Conservation (phyloP, 2,329 filamentous ascomycete genomes). For the Colletotrichum sidae region DNA sequence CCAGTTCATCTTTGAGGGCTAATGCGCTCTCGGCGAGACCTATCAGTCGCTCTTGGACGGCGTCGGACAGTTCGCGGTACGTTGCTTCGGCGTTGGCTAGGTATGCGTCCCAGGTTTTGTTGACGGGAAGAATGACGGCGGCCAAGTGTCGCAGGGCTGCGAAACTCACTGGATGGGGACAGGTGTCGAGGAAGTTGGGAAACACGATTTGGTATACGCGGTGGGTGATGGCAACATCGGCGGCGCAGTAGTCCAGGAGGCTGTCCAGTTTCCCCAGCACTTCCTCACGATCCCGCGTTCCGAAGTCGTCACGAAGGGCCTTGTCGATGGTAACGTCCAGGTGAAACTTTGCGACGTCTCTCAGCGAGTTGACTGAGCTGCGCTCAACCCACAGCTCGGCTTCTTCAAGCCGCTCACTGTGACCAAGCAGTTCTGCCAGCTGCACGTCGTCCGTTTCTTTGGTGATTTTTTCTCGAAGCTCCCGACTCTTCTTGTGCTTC, state of each 20-base stretch:
- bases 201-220: conserved; percentile 95
- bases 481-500: conserved; percentile 91
- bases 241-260: conserved; percentile 92
- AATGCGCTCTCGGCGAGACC: conserved; percentile 82
- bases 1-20: conserved; percentile 75
- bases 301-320: conserved; percentile 85
- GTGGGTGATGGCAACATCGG: conserved; percentile 93
- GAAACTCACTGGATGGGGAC: conserved; percentile 97
- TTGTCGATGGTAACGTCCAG: conserved; percentile 94
- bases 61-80: conserved; percentile 80
- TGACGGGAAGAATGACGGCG: conserved; percentile 89
- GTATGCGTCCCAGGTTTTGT: conserved; percentile 89
- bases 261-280: conserved; percentile 80
- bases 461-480: conserved; percentile 83
- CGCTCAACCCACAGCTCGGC: conserved; percentile 95
- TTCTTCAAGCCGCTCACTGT: conserved; percentile 80
- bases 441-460: conserved; percentile 78
- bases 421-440: conserved; percentile 76
- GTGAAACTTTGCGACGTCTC: conserved; percentile 97
- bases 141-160: conserved; percentile 93
- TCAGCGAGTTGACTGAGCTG: conserved; percentile 93
- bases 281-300: conserved; percentile 79
- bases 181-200: conserved; percentile 87
- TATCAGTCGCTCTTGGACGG: conserved; percentile 81
- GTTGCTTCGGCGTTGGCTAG: conserved; percentile 85